A percentile compares a stretch with the other conserved stretches of the same genome.
These are phyloP conservation scores for Malus fusca DNA, from an alignment of 306 rosid genomes.

Conservation along the genomic window DNA sequence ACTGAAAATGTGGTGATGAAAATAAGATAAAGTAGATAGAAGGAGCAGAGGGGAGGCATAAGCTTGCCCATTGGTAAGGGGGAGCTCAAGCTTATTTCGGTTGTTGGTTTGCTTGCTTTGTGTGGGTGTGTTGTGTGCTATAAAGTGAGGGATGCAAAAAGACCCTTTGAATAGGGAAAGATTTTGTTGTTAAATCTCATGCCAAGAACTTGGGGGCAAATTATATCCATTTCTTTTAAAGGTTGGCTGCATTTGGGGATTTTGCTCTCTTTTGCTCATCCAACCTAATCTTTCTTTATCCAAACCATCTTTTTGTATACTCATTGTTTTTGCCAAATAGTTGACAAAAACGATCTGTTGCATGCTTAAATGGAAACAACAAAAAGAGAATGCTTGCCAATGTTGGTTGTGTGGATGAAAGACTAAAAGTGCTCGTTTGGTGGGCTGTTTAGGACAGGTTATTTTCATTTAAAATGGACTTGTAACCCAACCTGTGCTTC, in stretches of 20 bases:
- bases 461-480: too few relatives aligned
- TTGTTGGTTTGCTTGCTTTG: background rate
- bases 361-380: too few relatives aligned
- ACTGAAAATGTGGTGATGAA: slow-evolving; percentile 1
- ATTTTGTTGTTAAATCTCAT: slow-evolving; percentile 12
- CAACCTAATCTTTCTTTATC: background rate
- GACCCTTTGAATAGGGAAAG: background rate
- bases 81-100: background rate
- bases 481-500: too few relatives aligned
- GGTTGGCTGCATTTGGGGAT: background rate
- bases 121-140: background rate
- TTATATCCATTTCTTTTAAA: background rate
- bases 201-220: slow-evolving; percentile 27
- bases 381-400: too few relatives aligned
- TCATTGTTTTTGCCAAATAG: background rate
- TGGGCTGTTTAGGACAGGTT: too few relatives aligned
- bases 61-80: slow-evolving; percentile 20
- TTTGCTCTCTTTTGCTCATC: background rate
- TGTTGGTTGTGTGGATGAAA: too few relatives aligned
- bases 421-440: background rate
- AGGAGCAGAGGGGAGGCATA: background rate
- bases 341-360: too few relatives aligned
- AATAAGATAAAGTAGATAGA: slow-evolving; percentile 8
- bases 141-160: background rate
- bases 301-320: background rate